A percentile compares a stretch with the other conserved stretches of the same genome.
These are phyloP conservation scores for Simmondsia chinensis DNA, from an alignment of 148 eudicot species.

Conservation along the genomic window DNA sequence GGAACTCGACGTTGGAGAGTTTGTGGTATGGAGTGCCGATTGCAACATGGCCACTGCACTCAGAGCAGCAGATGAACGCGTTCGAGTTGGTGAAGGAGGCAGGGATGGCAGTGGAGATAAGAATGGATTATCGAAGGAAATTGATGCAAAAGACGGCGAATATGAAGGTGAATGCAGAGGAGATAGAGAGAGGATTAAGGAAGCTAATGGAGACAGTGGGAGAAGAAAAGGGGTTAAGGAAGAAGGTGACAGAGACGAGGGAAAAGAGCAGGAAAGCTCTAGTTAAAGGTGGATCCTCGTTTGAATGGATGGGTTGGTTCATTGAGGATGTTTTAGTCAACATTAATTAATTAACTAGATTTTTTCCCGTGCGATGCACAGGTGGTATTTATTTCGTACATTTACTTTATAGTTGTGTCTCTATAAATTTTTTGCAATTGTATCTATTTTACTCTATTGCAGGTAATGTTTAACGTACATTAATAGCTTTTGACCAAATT, in stretches of 20 bases:
- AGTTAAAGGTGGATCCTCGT: too few relatives aligned
- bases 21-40: conserved; percentile 18
- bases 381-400: too few relatives aligned
- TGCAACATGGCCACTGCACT: conserved; percentile 9
- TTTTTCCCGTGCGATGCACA: too few relatives aligned
- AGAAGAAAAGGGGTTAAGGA: conserved; percentile 1
- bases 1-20: conserved; percentile 17
- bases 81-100: conserved; percentile 2
- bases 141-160: neutral
- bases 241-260: conserved; percentile 6
- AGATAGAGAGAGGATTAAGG: conserved; percentile 11
- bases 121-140: neutral
- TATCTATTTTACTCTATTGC: too few relatives aligned
- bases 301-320: too few relatives aligned
- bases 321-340: too few relatives aligned
- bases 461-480: too few relatives aligned
- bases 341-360: too few relatives aligned
- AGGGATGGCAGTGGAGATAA: conserved; percentile 5
- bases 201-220: conserved; percentile 6
- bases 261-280: neutral
- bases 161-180: too few relatives aligned
- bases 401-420: too few relatives aligned
- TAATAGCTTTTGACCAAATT: too few relatives aligned
- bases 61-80: conserved; percentile 11
- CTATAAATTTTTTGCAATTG: too few relatives aligned